phyloP scores from a whole-genome alignment of 2,329 filamentous ascomycete species.

The Calcarisporium arbuscula region DNA sequence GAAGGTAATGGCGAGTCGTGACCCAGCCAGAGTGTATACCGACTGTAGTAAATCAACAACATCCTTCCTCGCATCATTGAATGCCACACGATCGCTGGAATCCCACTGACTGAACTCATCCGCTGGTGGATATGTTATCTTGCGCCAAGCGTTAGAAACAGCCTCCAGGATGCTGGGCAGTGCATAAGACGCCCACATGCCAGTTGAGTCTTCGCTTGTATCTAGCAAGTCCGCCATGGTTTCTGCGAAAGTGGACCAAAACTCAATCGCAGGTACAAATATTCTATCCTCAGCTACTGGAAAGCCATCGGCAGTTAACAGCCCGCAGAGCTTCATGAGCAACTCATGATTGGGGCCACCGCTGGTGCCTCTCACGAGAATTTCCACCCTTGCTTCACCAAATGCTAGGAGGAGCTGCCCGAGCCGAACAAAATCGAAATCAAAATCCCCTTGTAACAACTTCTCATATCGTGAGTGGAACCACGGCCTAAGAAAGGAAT shows the following conservation, averaged over 20 bases:
- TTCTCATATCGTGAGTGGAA: constrained; percentile 48
- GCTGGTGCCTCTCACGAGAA: constrained; percentile 48
- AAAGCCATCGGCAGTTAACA: constrained; percentile 60
- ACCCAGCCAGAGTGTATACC: constrained; percentile 56
- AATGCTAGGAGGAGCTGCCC: constrained; percentile 62
- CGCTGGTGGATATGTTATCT: constrained; percentile 60
- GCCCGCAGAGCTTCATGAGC: constrained; percentile 53
- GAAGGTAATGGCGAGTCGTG: constrained; percentile 50
- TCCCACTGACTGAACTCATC: constrained; percentile 61
- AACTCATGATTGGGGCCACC: constrained; percentile 46
- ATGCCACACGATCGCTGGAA: constrained; percentile 58
- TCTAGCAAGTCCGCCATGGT: constrained; percentile 54
- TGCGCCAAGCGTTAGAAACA: constrained; percentile 60
- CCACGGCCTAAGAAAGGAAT: constrained; percentile 56
- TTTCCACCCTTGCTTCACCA: constrained; percentile 57
- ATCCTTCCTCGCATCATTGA: constrained; percentile 69
- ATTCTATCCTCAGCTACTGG: constrained; percentile 68
- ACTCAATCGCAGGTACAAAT: constrained; percentile 68
- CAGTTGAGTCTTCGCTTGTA: constrained; percentile 38
- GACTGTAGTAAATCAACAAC: constrained; percentile 72
- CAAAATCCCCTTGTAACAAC: constrained; percentile 53
- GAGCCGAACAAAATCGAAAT: constrained; percentile 59
- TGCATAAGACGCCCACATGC: constrained; percentile 52
- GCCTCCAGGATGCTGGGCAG: constrained; percentile 55
- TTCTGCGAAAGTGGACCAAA: constrained; percentile 75